These are phyloP conservation scores for Stagonosporopsis rhizophila DNA, from an alignment of 2,329 filamentous ascomycete genomes.

Conservation along the genomic window DNA sequence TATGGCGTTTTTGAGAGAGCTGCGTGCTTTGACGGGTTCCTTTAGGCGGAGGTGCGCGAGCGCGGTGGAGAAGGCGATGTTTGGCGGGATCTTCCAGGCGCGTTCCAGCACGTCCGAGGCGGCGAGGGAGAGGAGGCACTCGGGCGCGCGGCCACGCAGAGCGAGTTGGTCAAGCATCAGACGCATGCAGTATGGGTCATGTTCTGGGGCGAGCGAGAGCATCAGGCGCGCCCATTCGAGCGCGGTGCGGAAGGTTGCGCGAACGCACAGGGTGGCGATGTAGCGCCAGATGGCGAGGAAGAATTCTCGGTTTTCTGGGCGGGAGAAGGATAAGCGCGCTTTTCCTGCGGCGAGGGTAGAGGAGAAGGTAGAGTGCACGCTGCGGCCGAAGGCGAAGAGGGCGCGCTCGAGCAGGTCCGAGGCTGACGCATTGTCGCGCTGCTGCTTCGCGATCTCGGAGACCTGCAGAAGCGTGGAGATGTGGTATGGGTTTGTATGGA, in stretches of 20 bases:
- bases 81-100: constrained; percentile 64
- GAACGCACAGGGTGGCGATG: constrained; percentile 81
- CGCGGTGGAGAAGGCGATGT: constrained; percentile 77
- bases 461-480: constrained; percentile 93
- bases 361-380: constrained; percentile 82
- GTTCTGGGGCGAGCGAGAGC: constrained; percentile 72
- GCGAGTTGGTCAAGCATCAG: constrained; percentile 85
- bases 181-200: constrained; percentile 83
- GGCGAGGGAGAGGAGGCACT: constrained; percentile 77
- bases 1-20: constrained; percentile 72
- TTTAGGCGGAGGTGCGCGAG: constrained; percentile 77
- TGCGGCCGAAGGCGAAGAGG: constrained; percentile 90
- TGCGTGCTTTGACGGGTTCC: constrained; percentile 69
- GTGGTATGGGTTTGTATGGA: constrained; percentile 83
- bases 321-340: constrained; percentile 79
- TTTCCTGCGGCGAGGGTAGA: constrained; percentile 77
- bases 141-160: constrained; percentile 77
- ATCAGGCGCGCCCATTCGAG: constrained; percentile 93
- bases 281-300: constrained; percentile 92
- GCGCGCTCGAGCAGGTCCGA: constrained; percentile 90
- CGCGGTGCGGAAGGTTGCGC: constrained; percentile 92
- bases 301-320: constrained; percentile 89
- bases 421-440: constrained; percentile 84
- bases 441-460: constrained; percentile 88
- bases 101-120: constrained; percentile 57